Evolutionary conservation across 208 protist species (phyloP).

Genomic region (Vickermania spadyakhi): DNA sequence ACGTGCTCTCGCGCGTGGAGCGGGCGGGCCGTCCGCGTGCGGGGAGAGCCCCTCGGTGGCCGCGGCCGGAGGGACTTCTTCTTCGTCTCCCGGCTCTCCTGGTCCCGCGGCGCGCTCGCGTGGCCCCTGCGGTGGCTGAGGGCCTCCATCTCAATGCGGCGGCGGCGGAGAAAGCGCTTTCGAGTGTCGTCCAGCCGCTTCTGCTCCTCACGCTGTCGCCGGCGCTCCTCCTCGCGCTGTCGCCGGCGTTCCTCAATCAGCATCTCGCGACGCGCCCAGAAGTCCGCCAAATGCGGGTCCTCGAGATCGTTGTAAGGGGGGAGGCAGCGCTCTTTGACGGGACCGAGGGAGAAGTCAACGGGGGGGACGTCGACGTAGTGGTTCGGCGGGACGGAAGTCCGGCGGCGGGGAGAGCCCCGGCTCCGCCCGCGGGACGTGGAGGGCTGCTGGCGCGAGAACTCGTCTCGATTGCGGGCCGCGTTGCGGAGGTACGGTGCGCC

Average conservation of each 20-base stretch:
- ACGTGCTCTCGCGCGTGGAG: not conserved
- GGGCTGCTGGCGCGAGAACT: not conserved
- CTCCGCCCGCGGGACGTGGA: not conserved
- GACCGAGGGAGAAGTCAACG: constrained; percentile 66
- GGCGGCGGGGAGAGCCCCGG: not conserved
- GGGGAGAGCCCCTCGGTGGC: not conserved
- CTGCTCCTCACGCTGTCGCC: constrained; percentile 31
- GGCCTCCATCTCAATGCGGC: constrained; percentile 43
- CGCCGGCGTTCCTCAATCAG: constrained; percentile 34
- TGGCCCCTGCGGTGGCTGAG: constrained; percentile 35
- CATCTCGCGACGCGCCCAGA: constrained; percentile 64
- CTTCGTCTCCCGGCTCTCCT: constrained; percentile 6
- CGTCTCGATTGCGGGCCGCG: not conserved
- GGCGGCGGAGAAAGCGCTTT: constrained; percentile 51
- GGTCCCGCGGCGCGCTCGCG: constrained; percentile 16
- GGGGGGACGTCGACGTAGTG: constrained; percentile 18
- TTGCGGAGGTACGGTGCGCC: not conserved
- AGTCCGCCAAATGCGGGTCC: constrained; percentile 62
- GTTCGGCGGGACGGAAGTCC: not conserved
- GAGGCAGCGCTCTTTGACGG: constrained; percentile 48
- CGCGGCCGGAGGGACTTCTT: not conserved
- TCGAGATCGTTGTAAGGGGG: constrained; percentile 80
- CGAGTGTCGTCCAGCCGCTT: constrained; percentile 23
- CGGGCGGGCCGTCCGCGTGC: not conserved
- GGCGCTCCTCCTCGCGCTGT: constrained; percentile 30